Evolutionary conservation across 164 flowering plant genomes (phyloP).

Genomic region (Vitis rotundifolia): DNA sequence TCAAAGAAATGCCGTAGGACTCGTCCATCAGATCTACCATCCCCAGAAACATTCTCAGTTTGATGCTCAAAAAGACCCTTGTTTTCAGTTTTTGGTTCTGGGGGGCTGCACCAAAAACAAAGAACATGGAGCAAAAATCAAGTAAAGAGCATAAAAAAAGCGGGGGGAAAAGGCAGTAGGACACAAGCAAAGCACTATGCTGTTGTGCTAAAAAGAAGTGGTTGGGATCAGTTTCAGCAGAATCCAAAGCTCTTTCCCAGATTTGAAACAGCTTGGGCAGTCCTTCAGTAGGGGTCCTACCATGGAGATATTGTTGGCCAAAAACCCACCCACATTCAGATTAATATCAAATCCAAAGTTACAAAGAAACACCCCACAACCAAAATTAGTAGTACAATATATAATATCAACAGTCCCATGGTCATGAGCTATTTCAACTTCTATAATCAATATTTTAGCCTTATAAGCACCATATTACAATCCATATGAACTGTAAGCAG

Average conservation of each 20-base stretch:
- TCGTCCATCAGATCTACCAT: slow-evolving; percentile 35
- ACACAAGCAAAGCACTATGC: neutral
- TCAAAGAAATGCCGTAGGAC: slow-evolving; percentile 74
- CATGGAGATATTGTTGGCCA: no score
- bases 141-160: neutral
- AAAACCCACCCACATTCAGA: no score
- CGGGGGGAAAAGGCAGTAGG: neutral
- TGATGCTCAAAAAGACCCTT: slow-evolving; percentile 28
- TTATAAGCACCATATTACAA: no score
- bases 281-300: no score
- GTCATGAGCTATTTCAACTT: neutral
- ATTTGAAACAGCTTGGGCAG: slow-evolving; percentile 9
- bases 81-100: slow-evolving; percentile 27
- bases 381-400: no score
- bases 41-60: slow-evolving; percentile 15
- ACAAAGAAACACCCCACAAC: no score
- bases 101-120: slow-evolving; percentile 30
- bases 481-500: no score
- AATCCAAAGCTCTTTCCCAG: slow-evolving; percentile 17
- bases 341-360: no score
- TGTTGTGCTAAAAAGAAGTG: slow-evolving; percentile 12
- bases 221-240: slow-evolving; percentile 22
- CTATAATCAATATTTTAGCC: neutral
- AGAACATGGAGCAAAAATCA: neutral
- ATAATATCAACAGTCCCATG: neutral